These are phyloP conservation scores for Yamadazyma membranifaciens DNA, from an alignment of 1,139 yeast species.

Conservation along the genomic window DNA sequence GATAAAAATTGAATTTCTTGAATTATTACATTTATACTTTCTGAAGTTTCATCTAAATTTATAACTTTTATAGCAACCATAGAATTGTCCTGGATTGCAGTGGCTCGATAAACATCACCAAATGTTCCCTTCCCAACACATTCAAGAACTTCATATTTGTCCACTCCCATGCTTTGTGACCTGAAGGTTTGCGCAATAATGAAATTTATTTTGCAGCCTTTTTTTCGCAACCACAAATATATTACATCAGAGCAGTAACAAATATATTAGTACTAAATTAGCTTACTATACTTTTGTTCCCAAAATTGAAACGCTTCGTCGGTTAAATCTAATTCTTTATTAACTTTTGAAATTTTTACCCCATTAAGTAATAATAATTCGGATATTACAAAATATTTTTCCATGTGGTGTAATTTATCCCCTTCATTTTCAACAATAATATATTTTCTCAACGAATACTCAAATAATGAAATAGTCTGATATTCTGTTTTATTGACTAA, in stretches of 20 bases:
- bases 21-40: conserved; percentile 60
- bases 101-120: conserved; percentile 80
- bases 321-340: conserved; percentile 32
- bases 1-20: conserved; percentile 78
- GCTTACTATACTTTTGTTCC: conserved; percentile 24
- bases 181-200: too few relatives aligned
- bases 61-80: conserved; percentile 78
- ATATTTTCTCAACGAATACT: conserved; percentile 57
- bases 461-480: conserved; percentile 47
- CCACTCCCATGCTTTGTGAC: conserved; percentile 15
- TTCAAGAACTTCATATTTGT: conserved; percentile 42
- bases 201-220: conserved; percentile 11
- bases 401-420: conserved; percentile 4
- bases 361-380: conserved; percentile 76
- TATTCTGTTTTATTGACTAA: conserved; percentile 21
- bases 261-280: conserved; percentile 3
- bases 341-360: conserved; percentile 32
- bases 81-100: conserved; percentile 25
- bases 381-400: conserved; percentile 59
- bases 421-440: conserved; percentile 23
- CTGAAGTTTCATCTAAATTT: conserved; percentile 70
- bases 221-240: conserved; percentile 7
- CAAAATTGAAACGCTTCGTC: conserved; percentile 53
- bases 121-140: conserved; percentile 83
- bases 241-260: neutral